phyloP scores from a whole-genome alignment of 352 stramenopile species.

The Phytophthora colocasiae region DNA sequence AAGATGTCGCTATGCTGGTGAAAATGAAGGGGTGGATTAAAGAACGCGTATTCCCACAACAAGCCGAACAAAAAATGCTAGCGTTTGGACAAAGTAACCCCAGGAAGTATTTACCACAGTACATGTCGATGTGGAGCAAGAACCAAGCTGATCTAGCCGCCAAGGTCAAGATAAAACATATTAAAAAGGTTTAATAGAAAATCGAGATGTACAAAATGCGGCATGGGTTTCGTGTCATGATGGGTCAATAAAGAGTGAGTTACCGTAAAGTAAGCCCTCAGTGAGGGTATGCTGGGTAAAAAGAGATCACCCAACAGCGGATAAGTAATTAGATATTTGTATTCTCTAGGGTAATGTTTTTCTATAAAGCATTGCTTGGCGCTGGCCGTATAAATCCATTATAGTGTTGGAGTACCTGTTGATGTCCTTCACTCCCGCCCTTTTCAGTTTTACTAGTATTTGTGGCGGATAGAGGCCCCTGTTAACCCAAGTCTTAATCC shows the following conservation, averaged over 20 bases:
- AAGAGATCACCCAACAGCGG: too few relatives aligned
- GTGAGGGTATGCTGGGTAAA: too few relatives aligned
- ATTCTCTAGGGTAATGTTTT: not conserved
- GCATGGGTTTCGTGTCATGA: too few relatives aligned
- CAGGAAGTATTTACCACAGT: conserved; percentile 1
- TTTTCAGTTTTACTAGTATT: conserved; percentile 1
- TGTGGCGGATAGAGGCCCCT: not conserved
- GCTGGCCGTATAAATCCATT: conserved; percentile 1
- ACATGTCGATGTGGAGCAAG: conserved; percentile 1
- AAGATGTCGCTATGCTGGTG: conserved; percentile 8
- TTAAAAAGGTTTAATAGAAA: not conserved
- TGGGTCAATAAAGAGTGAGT: too few relatives aligned
- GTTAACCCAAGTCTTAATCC: not conserved
- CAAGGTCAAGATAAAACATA: conserved; percentile 6
- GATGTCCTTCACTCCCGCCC: not conserved
- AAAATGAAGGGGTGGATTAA: conserved; percentile 11
- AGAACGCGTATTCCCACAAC: conserved; percentile 3
- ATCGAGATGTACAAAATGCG: too few relatives aligned
- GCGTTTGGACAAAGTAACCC: not conserved
- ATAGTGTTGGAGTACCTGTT: not conserved
- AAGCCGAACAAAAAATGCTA: not conserved
- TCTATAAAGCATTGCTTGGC: conserved; percentile 6
- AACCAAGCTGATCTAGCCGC: conserved; percentile 2
- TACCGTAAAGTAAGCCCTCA: too few relatives aligned
- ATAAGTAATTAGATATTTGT: not conserved